Evolutionary conservation across 768 basidiomycete species (phyloP).

Genomic region (Cystobasidium tubakii): DNA sequence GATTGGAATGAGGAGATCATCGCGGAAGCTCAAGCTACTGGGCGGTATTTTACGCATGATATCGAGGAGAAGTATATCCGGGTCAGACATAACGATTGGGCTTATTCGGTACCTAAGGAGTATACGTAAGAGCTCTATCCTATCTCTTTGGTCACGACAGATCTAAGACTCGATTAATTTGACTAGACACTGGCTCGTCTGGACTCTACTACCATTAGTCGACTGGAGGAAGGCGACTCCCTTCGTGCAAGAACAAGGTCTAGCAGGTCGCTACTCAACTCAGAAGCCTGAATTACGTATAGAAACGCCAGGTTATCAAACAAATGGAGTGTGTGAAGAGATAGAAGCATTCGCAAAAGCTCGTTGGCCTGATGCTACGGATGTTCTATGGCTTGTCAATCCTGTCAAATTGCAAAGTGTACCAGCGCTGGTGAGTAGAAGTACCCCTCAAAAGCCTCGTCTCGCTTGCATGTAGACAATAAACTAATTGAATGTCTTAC

Average conservation of each 20-base stretch:
- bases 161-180: neutral
- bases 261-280: constrained; percentile 1
- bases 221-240: constrained; percentile 22
- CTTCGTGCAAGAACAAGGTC: constrained; percentile 14
- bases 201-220: constrained; percentile 25
- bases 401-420: constrained; percentile 31
- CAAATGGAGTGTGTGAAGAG: constrained; percentile 15
- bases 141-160: too few relatives aligned
- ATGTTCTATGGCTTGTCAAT: constrained; percentile 33
- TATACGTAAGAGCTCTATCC: constrained; percentile 2
- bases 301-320: neutral
- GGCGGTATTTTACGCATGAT: constrained; percentile 23
- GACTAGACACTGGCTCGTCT: constrained; percentile 30
- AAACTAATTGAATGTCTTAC: too few relatives aligned
- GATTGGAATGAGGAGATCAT: constrained; percentile 3
- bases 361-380: constrained; percentile 25
- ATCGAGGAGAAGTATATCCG: constrained; percentile 14
- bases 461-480: too few relatives aligned
- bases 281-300: constrained; percentile 12
- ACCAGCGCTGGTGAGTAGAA: constrained; percentile 16
- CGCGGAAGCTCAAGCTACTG: constrained; percentile 1
- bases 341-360: constrained; percentile 20
- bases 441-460: too few relatives aligned
- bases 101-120: constrained; percentile 17
- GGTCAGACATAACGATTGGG: constrained; percentile 21